phyloP scores from a whole-genome alignment of 2,329 filamentous ascomycete species.

The Lizonia empirigonia region DNA sequence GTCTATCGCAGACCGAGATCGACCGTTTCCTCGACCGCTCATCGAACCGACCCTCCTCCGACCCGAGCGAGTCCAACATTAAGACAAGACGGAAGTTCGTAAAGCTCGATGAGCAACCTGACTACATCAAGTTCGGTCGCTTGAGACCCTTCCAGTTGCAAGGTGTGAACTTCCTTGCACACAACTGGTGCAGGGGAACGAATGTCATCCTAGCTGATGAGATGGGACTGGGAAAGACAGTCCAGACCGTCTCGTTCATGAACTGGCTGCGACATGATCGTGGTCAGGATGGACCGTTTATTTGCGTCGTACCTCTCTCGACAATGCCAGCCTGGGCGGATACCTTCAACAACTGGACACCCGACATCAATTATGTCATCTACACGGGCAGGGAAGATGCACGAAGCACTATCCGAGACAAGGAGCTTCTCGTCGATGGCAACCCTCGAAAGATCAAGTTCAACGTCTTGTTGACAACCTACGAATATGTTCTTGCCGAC shows the following conservation, averaged over 20 bases:
- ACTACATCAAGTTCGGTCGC: slow-evolving; percentile 82
- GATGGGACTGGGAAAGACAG: slow-evolving; percentile 98
- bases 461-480: slow-evolving; percentile 96
- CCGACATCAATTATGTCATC: slow-evolving; percentile 94
- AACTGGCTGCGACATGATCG: slow-evolving; percentile 94
- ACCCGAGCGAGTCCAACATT: slow-evolving; percentile 75
- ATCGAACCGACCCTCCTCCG: slow-evolving; percentile 78
- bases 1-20: slow-evolving; percentile 84
- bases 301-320: slow-evolving; percentile 95
- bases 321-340: slow-evolving; percentile 98
- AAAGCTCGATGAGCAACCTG: slow-evolving; percentile 77
- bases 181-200: slow-evolving; percentile 92
- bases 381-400: slow-evolving; percentile 91
- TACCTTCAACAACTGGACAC: slow-evolving; percentile 95
- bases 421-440: slow-evolving; percentile 85
- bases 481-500: slow-evolving; percentile 92
- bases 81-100: slow-evolving; percentile 64
- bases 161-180: slow-evolving; percentile 91
- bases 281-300: slow-evolving; percentile 88
- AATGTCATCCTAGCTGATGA: slow-evolving; percentile 98
- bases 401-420: slow-evolving; percentile 84
- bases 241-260: slow-evolving; percentile 95
- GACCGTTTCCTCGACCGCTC: slow-evolving; percentile 88
- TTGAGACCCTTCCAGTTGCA: slow-evolving; percentile 92
- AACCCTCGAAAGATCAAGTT: slow-evolving; percentile 92